These are phyloP conservation scores for Rossbeevera mucosa DNA, from an alignment of 768 basidiomycete genomes.

Conservation along the genomic window DNA sequence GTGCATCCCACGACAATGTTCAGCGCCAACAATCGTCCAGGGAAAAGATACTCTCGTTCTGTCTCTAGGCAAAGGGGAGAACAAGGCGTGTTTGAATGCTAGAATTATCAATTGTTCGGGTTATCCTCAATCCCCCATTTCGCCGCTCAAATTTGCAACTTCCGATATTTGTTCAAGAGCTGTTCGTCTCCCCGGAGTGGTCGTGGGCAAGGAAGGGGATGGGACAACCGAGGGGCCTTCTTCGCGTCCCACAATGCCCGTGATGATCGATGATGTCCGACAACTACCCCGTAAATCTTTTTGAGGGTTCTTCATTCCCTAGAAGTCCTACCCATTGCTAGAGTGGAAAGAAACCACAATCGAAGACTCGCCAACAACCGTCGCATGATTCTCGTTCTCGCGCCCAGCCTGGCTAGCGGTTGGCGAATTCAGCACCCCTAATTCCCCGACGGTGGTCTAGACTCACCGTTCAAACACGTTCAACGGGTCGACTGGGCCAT, in stretches of 20 bases:
- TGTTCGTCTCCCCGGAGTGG: not conserved
- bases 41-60: not conserved
- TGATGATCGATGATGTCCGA: not conserved
- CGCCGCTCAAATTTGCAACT: constrained; percentile 1
- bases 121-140: constrained; percentile 1
- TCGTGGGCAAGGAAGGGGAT: not conserved
- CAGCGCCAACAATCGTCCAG: not conserved
- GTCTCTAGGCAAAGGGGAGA: not conserved
- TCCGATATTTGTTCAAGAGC: not conserved
- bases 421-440: not conserved
- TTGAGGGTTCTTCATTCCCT: not conserved
- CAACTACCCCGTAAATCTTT: not conserved
- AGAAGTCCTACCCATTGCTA: constrained; percentile 1
- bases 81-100: not conserved
- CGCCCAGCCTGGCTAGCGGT: not conserved
- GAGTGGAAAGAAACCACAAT: not conserved
- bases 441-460: not conserved
- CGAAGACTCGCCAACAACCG: not conserved
- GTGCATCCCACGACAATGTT: not conserved
- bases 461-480: not conserved
- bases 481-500: not conserved
- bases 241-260: constrained; percentile 6
- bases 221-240: not conserved
- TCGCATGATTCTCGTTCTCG: not conserved
- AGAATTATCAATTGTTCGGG: not conserved